phyloP scores from a whole-genome alignment of 2,329 filamentous ascomycete genomes.

The Pseudocercospora pini-densiflorae region DNA sequence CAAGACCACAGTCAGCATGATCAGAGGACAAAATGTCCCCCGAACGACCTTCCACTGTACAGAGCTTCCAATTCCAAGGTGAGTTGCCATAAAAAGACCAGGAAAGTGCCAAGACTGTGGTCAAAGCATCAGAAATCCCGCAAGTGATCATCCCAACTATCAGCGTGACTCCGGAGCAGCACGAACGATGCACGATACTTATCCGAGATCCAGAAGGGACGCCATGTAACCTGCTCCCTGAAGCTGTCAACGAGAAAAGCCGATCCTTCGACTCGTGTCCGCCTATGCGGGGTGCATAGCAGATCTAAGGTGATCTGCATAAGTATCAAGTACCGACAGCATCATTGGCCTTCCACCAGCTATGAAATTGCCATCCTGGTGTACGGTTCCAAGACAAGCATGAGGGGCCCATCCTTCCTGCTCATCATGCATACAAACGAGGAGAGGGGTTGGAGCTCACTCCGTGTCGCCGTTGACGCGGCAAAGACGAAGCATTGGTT shows the following conservation, averaged over 20 bases:
- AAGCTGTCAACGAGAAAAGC: neutral
- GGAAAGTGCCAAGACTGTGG: too few relatives aligned
- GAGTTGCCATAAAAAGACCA: too few relatives aligned
- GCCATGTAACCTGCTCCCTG: neutral
- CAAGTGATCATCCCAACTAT: too few relatives aligned
- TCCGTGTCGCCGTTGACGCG: conserved; percentile 7
- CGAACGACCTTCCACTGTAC: too few relatives aligned
- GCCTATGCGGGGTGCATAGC: conserved; percentile 11
- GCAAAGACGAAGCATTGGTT: neutral
- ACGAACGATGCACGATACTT: too few relatives aligned
- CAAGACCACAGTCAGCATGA: too few relatives aligned
- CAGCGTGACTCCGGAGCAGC: too few relatives aligned
- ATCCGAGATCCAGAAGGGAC: neutral
- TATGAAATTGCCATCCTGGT: neutral
- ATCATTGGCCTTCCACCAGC: neutral
- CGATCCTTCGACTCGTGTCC: neutral
- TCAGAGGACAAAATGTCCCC: too few relatives aligned
- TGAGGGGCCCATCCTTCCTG: conserved; percentile 7
- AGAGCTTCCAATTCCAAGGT: too few relatives aligned
- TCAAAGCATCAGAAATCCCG: too few relatives aligned
- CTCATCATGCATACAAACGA: conserved; percentile 5
- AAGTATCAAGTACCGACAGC: neutral
- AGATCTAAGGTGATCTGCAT: neutral
- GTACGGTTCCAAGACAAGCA: neutral
- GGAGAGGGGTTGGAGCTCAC: conserved; percentile 7